Conservation (phyloP, 2,329 filamentous ascomycete species). For the Aspergillus ustus region DNA sequence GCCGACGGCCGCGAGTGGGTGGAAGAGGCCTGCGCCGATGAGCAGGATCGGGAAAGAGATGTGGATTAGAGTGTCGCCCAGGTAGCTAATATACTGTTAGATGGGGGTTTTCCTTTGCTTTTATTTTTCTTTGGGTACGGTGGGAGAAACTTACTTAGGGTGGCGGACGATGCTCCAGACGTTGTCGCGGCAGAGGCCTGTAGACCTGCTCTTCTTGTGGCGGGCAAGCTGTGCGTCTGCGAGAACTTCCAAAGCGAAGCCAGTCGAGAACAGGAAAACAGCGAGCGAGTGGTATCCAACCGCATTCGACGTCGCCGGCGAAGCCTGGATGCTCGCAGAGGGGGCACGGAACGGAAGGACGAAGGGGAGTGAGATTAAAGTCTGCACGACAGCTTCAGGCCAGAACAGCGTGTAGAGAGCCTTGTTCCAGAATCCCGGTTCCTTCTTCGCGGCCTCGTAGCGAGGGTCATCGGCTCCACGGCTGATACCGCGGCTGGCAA, state of each 20-base stretch:
- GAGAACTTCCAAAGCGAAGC: slow-evolving; percentile 60
- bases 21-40: slow-evolving; percentile 56
- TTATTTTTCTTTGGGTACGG: not conserved
- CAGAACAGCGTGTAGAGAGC: slow-evolving; percentile 60
- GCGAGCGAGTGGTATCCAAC: slow-evolving; percentile 37
- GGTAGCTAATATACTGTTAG: slow-evolving; percentile 51
- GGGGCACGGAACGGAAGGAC: slow-evolving; percentile 56
- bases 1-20: slow-evolving; percentile 60
- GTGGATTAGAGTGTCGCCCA: slow-evolving; percentile 65
- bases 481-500: slow-evolving; percentile 54
- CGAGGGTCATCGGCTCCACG: slow-evolving; percentile 61
- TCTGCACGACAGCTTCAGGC: slow-evolving; percentile 62
- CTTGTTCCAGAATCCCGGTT: slow-evolving; percentile 62
- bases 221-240: slow-evolving; percentile 61
- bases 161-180: slow-evolving; percentile 67
- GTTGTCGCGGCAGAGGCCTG: slow-evolving; percentile 56
- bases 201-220: slow-evolving; percentile 50
- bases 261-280: slow-evolving; percentile 61
- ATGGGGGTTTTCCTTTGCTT: not conserved
- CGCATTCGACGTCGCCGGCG: slow-evolving; percentile 34
- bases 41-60: slow-evolving; percentile 63
- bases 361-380: slow-evolving; percentile 61
- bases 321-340: slow-evolving; percentile 33
- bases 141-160: slow-evolving; percentile 59
- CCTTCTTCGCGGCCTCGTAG: slow-evolving; percentile 57